These are phyloP conservation scores for Taiwanofungus camphoratus DNA, from an alignment of 1,284 basidiomycete species.

Conservation along the genomic window DNA sequence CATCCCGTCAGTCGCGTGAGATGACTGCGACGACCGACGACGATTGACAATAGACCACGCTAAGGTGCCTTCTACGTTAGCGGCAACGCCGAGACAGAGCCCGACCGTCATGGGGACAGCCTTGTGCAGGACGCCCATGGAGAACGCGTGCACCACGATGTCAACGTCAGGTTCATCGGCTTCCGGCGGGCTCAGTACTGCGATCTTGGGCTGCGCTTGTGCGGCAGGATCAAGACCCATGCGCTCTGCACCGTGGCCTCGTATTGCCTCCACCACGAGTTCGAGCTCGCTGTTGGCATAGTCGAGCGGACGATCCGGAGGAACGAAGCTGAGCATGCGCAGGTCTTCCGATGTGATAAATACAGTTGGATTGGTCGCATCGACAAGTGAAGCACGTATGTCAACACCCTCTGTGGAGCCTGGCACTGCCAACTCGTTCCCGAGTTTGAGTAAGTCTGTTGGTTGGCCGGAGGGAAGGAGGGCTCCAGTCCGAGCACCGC, in stretches of 20 bases:
- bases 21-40: constrained; percentile 7
- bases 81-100: constrained; percentile 64
- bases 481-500: constrained; percentile 63
- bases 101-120: constrained; percentile 74
- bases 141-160: constrained; percentile 57
- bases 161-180: constrained; percentile 33
- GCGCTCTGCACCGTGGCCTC: constrained; percentile 46
- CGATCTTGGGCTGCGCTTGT: constrained; percentile 70
- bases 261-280: constrained; percentile 44
- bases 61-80: constrained; percentile 45
- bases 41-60: constrained; percentile 40
- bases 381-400: constrained; percentile 50
- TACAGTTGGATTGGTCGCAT: constrained; percentile 72
- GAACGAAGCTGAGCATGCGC: constrained; percentile 24
- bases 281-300: constrained; percentile 25
- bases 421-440: constrained; percentile 25
- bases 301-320: neutral
- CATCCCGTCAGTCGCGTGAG: constrained; percentile 5
- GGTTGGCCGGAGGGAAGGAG: constrained; percentile 59
- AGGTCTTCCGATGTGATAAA: constrained; percentile 48
- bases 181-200: constrained; percentile 42
- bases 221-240: constrained; percentile 63
- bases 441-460: constrained; percentile 40
- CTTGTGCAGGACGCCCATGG: constrained; percentile 69
- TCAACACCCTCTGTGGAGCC: constrained; percentile 11